Evolutionary conservation across 1,284 basidiomycete genomes (phyloP).

Genomic region (Malassezia japonica): DNA sequence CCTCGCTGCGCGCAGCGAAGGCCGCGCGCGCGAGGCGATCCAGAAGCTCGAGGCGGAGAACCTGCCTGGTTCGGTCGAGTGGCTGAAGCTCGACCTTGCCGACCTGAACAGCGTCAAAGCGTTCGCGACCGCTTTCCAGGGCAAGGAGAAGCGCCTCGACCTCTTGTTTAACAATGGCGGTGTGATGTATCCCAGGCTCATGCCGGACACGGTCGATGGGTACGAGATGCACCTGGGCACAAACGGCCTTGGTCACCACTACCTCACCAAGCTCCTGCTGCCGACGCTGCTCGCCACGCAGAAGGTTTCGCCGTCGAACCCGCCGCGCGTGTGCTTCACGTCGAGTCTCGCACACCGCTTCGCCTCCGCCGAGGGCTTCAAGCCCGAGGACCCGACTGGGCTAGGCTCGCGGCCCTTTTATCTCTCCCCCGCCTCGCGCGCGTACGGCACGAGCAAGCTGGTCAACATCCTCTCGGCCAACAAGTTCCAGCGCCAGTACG

Average conservation of each 20-base stretch:
- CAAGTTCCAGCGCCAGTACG: slow-evolving; percentile 7
- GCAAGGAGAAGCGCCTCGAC: slow-evolving; percentile 21
- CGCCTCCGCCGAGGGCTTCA: slow-evolving; percentile 9
- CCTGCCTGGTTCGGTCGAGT: slow-evolving; percentile 11
- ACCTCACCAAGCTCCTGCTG: slow-evolving; percentile 22
- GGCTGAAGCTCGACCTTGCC: slow-evolving; percentile 26
- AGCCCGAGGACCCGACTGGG: background rate
- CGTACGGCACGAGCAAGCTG: slow-evolving; percentile 26
- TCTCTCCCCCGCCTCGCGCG: slow-evolving; percentile 12
- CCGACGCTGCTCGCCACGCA: slow-evolving; percentile 20
- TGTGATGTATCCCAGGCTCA: slow-evolving; percentile 16
- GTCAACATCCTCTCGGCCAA: slow-evolving; percentile 11
- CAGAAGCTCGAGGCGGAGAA: background rate
- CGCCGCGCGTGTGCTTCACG: slow-evolving; percentile 22
- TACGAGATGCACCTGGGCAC: slow-evolving; percentile 33
- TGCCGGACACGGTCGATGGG: slow-evolving; percentile 19
- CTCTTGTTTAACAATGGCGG: slow-evolving; percentile 31
- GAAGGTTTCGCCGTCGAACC: background rate
- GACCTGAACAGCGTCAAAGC: slow-evolving; percentile 19
- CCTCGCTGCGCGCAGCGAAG: slow-evolving; percentile 13
- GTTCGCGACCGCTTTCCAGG: slow-evolving; percentile 18
- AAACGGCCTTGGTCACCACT: slow-evolving; percentile 30
- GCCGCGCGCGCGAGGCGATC: slow-evolving; percentile 15
- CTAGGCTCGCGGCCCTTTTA: background rate
- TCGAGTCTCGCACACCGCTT: slow-evolving; percentile 21